Evolutionary conservation across 805 yeast genomes (phyloP).

Genomic region (Candida railenensis): DNA sequence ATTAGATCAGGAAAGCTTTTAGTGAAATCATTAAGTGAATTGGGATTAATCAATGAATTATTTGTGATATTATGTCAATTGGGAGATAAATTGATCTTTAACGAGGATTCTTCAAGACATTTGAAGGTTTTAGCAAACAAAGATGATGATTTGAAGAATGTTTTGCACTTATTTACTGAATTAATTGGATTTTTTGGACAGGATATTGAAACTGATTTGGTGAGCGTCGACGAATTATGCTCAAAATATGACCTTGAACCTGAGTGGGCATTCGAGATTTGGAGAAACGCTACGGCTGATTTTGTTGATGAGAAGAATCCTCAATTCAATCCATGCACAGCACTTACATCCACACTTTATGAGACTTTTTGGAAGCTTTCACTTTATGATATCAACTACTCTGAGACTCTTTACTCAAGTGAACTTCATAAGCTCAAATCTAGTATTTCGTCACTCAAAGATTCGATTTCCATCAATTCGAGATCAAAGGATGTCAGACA

Average conservation of each 20-base stretch:
- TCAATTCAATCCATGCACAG: neutral
- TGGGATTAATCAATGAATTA: slow-evolving; percentile 57
- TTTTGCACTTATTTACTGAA: slow-evolving; percentile 65
- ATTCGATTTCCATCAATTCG: slow-evolving; percentile 28
- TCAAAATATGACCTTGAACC: slow-evolving; percentile 45
- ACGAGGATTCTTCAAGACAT: slow-evolving; percentile 35
- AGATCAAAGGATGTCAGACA: slow-evolving; percentile 22
- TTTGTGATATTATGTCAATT: slow-evolving; percentile 59
- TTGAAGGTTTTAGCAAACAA: slow-evolving; percentile 71
- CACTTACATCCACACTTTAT: slow-evolving; percentile 34
- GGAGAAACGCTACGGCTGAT: slow-evolving; percentile 49
- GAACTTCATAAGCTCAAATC: slow-evolving; percentile 43
- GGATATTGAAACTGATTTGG: slow-evolving; percentile 25
- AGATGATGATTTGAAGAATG: slow-evolving; percentile 67
- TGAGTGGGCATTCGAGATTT: slow-evolving; percentile 73
- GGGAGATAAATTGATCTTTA: slow-evolving; percentile 37
- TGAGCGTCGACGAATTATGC: slow-evolving; percentile 41
- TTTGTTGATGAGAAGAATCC: neutral
- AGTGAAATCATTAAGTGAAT: slow-evolving; percentile 42
- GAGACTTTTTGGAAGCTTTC: slow-evolving; percentile 71
- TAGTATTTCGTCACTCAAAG: slow-evolving; percentile 32
- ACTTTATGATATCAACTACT: slow-evolving; percentile 66
- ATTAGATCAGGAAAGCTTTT: slow-evolving; percentile 49
- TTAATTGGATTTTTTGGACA: slow-evolving; percentile 53
- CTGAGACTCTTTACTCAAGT: slow-evolving; percentile 46